phyloP scores from a whole-genome alignment of 495 filamentous ascomycete genomes.

The Tuber brumale region DNA sequence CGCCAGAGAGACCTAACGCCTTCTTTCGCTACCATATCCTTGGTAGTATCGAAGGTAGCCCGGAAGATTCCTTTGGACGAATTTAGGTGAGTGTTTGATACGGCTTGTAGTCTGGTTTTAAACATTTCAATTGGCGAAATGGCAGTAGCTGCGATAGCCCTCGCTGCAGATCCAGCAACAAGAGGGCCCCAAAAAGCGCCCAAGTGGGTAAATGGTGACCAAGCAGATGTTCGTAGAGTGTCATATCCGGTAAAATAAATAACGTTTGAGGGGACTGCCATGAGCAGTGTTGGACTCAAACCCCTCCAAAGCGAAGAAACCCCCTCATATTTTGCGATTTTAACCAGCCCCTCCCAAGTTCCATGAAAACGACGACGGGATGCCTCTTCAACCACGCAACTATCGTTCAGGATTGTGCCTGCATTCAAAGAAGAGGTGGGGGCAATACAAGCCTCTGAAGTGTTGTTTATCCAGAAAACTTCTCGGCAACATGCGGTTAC shows the following conservation, averaged over 20 bases:
- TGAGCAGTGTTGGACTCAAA: constrained; percentile 81
- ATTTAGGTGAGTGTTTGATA: constrained; percentile 43
- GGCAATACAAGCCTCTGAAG: constrained; percentile 70
- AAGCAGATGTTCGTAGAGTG: constrained; percentile 66
- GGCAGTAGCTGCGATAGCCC: constrained; percentile 69
- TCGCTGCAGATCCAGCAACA: constrained; percentile 68
- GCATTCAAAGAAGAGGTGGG: constrained; percentile 37
- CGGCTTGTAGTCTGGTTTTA: constrained; percentile 81
- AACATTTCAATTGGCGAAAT: constrained; percentile 95
- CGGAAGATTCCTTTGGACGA: constrained; percentile 56
- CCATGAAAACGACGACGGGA: constrained; percentile 78
- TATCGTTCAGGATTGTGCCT: constrained; percentile 47
- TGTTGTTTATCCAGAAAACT: constrained; percentile 92
- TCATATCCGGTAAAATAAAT: constrained; percentile 99
- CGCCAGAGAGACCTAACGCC: constrained; percentile 85
- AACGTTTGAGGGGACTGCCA: constrained; percentile 92
- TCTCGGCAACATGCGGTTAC: constrained; percentile 94
- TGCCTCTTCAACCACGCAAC: constrained; percentile 77
- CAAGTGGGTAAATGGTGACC: constrained; percentile 58
- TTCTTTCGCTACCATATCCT: constrained; percentile 66
- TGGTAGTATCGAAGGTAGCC: constrained; percentile 65
- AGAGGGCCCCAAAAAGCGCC: constrained; percentile 65
- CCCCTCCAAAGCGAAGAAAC: constrained; percentile 83
- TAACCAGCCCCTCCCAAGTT: constrained; percentile 83
- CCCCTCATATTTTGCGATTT: constrained; percentile 95